Evolutionary conservation across 305 asterid species (phyloP), one percentile per base, ranked within the genome.

Genomic region (Withania somnifera): DNA sequence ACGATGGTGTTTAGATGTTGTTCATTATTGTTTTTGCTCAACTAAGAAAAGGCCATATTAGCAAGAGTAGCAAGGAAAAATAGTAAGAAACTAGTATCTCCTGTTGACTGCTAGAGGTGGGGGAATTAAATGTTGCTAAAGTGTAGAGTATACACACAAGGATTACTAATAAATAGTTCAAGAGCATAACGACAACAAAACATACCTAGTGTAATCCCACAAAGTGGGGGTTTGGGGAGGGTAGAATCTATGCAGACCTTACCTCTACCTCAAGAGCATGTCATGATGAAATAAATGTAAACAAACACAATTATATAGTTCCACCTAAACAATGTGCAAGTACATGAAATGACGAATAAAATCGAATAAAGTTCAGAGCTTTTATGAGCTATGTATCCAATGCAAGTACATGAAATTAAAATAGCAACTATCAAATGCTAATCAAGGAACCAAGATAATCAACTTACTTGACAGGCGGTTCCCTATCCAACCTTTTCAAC

Each of bases 391-490:
- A 71, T 24, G 40, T 2, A 42, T 42, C 78, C 57, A 45, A 47
- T 15, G n/a, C n/a, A n/a, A n/a, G n/a, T n/a, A n/a, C n/a, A n/a
- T 45, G 14, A 71, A 45, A 1, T 14, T 3, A 24, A 50, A 45
- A 45, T 15, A 71, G 15, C 40, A 45, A 14, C 24, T 0, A 71
- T 0, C 9, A 80, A 80, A 80, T 50, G 36, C 0, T 4, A 73
- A 47, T 1, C 60, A 80, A 1, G 50, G 53, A 64, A 32, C 36
- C 32, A 80, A 80, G 50, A 53, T 17, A 24, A 36, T 13, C n/a
- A 58, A 80, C 98, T 87, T 89, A 96, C 99, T 92, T 96, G 51
- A 93, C 97, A 0, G 98, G 98, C 5, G 97, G 94, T 69, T 96
- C 99, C 24, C 97, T 82, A 47, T 96, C 99, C 81, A 89, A 89